Evolutionary conservation across 73 alveolate genomes (phyloP).

Genomic region (Uronychia setigera): DNA sequence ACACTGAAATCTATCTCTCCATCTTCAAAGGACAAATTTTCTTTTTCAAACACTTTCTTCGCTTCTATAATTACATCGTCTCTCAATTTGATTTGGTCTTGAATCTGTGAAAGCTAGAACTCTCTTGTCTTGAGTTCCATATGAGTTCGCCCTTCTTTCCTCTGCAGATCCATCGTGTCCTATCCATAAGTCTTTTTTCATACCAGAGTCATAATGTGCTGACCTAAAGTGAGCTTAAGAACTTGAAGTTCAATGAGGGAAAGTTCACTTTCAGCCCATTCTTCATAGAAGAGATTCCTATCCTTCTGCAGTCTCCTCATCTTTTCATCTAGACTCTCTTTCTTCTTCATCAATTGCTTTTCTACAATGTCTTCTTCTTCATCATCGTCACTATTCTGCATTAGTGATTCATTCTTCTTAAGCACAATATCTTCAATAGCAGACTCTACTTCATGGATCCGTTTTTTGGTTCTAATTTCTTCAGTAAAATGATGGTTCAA

Average conservation of each 20-base stretch:
- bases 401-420: conserved; percentile 15
- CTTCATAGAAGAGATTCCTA: neutral
- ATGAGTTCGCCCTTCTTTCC: neutral
- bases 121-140: neutral
- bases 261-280: neutral
- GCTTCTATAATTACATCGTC: neutral
- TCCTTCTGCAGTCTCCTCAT: neutral
- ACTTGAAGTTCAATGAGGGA: neutral
- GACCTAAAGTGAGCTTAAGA: neutral
- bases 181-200: neutral
- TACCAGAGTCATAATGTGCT: neutral
- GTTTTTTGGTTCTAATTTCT: conserved; percentile 45
- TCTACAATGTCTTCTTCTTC: conserved; percentile 5
- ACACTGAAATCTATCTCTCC: too few relatives aligned
- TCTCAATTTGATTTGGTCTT: neutral
- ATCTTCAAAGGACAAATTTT: neutral
- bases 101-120: neutral
- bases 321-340: neutral
- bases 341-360: neutral
- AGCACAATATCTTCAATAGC: conserved; percentile 20
- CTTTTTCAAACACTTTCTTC: neutral
- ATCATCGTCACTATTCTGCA: conserved; percentile 26
- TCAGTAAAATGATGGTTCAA: conserved; percentile 46
- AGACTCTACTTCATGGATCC: conserved; percentile 48
- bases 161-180: neutral